Base-by-base conservation (phyloP, 208 protist species). In the Wallacemonas sp. region DNA sequence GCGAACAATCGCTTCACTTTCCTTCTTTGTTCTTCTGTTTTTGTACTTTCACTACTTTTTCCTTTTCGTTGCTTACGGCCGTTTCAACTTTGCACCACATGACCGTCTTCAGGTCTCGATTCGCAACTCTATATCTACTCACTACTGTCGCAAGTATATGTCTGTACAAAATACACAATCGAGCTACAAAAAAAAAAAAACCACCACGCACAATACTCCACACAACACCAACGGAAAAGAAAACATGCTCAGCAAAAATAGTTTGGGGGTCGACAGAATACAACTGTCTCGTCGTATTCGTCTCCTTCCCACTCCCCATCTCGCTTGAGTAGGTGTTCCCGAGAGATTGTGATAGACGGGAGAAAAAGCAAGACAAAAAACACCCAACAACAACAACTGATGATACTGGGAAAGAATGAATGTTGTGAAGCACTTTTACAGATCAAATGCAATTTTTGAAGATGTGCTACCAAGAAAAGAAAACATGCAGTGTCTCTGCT, bases 1-100 rank as follows among this genome's bases (percentile, higher is more conserved):
- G 10, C 36, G 14, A 41, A 20, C 50, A 31, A 25, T 57, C 7
- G n/a, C 25, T 57, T 57, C 31, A 38, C 31, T 57, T 8, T 57
- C 29, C 41, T 39, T 45, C n/a, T 39, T 28, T 18, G 36, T 39
- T 61, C 18, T 10, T 72, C 31, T 5, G 22, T 72, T 72, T 39
- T 68, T 70, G 20, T 33, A 23, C 26, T 57, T 57, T 57, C 49
- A 57, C 49, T 57, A 57, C 57, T 65, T 38, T 62, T 16, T 8
- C 16, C n/a, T 62, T 62, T 62, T 26, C 8, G 5, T 64, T 49
- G 57, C 42, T 64, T 45, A 38, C 57, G 42, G 36, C 48, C 14
- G 16, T 64, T 50, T 50, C 39, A 31, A 49, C 20, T 42, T 29
- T 28, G 10, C 20, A 11, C 55, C 38, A 61, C 31, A 4, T 28